Evolutionary conservation across 225 moss, liverwort and hornwort species (phyloP).

Genomic region (Pseudisothecium myosuroides): DNA sequence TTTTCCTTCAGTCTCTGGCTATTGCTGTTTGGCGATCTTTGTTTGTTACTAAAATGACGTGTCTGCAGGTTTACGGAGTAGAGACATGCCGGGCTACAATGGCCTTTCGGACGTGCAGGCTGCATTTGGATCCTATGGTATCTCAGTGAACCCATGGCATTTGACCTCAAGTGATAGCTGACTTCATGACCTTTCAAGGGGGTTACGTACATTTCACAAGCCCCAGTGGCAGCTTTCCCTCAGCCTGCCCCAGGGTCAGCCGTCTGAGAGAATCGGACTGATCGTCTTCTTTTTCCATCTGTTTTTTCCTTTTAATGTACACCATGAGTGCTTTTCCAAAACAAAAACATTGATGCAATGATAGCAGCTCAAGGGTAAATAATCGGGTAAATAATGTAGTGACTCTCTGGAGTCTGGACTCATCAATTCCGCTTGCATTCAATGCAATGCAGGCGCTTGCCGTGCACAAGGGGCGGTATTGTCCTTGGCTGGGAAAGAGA

Average conservation of each 20-base stretch:
- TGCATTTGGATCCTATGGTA: conserved; percentile 76
- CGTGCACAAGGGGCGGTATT: neutral
- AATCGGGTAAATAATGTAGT: neutral
- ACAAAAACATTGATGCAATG: conserved; percentile 41
- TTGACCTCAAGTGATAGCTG: conserved; percentile 73
- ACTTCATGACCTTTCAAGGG: conserved; percentile 80
- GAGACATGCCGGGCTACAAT: conserved; percentile 80
- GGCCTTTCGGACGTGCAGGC: conserved; percentile 72
- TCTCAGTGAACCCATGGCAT: conserved; percentile 76
- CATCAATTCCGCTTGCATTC: neutral
- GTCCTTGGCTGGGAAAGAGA: neutral
- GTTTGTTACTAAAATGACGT: neutral
- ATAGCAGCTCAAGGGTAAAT: conserved; percentile 20
- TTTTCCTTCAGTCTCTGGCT: neutral
- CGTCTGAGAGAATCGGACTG: too few relatives aligned
- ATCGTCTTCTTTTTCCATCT: too few relatives aligned
- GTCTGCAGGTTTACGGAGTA: conserved; percentile 55
- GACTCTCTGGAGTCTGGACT: neutral
- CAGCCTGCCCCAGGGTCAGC: too few relatives aligned
- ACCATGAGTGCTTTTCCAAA: too few relatives aligned
- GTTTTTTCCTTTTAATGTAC: too few relatives aligned
- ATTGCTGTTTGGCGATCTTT: neutral
- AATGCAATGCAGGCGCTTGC: neutral
- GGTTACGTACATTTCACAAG: too few relatives aligned
- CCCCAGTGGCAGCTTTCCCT: too few relatives aligned